These are phyloP conservation scores for Thuidium tamariscinum DNA, from an alignment of 225 moss, liverwort and hornwort species.

Conservation along the genomic window DNA sequence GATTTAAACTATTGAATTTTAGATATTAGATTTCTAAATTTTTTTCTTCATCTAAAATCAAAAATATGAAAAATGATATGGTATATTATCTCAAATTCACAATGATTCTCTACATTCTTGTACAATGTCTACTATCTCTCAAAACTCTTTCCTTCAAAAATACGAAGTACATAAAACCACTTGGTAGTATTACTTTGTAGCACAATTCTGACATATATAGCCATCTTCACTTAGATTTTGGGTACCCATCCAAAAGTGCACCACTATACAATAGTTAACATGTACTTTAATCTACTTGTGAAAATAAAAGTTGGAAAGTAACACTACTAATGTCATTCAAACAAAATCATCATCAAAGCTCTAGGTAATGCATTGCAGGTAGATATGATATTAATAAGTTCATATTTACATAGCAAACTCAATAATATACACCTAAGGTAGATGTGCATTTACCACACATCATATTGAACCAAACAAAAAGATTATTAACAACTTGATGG, in stretches of 20 bases:
- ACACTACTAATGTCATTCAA: neutral
- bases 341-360: neutral
- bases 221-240: neutral
- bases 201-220: neutral
- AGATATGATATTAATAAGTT: too few species aligned
- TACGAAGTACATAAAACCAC: neutral
- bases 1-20: neutral
- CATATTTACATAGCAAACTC: too few species aligned
- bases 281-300: neutral
- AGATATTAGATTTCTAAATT: neutral
- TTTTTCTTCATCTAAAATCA: too few species aligned
- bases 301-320: neutral
- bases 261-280: neutral
- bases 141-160: neutral
- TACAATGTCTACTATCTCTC: neutral
- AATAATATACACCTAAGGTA: too few species aligned
- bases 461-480: too few species aligned
- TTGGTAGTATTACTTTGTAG: neutral
- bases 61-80: too few species aligned
- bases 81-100: neutral
- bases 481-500: too few species aligned
- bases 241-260: neutral
- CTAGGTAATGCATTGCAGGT: neutral
- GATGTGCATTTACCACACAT: too few species aligned
- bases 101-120: neutral